Evolutionary conservation across 768 basidiomycete genomes (phyloP).

Genomic region (Kwoniella pini): DNA sequence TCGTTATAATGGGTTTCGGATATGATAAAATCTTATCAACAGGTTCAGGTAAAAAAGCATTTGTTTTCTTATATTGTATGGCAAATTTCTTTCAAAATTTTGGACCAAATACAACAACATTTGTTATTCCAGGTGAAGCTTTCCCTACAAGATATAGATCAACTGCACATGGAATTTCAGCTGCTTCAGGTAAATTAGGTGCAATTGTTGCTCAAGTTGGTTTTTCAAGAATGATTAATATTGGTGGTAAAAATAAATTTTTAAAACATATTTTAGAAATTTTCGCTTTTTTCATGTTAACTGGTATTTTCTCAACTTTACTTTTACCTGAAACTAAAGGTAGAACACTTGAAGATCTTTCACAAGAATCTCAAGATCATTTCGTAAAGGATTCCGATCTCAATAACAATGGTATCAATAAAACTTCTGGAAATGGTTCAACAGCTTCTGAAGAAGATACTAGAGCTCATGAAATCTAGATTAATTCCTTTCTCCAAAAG

Average conservation of each 20-base stretch:
- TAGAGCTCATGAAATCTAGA: not conserved
- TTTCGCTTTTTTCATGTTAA: constrained; percentile 54
- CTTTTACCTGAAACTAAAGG: constrained; percentile 54
- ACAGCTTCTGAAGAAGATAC: not conserved
- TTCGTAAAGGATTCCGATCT: constrained; percentile 19
- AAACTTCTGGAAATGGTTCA: not conserved
- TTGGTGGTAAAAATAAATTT: constrained; percentile 50
- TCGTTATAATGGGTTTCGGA: constrained; percentile 50
- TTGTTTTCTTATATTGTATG: constrained; percentile 54
- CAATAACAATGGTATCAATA: not conserved
- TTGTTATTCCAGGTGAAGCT: constrained; percentile 55
- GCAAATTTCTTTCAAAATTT: constrained; percentile 56
- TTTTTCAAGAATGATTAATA: constrained; percentile 53
- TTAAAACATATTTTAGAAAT: constrained; percentile 53
- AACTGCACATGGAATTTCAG: constrained; percentile 54
- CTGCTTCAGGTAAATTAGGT: constrained; percentile 52
- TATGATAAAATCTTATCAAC: constrained; percentile 51
- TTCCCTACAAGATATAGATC: constrained; percentile 56
- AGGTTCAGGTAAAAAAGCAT: constrained; percentile 38
- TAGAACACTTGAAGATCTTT: constrained; percentile 44
- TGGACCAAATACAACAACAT: constrained; percentile 52
- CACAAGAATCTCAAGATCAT: constrained; percentile 43
- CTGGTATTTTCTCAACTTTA: constrained; percentile 50
- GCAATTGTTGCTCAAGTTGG: constrained; percentile 56
- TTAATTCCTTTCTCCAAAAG: no score